Conservation (phyloP, 140 eudicot species). For the Artemisia princeps region DNA sequence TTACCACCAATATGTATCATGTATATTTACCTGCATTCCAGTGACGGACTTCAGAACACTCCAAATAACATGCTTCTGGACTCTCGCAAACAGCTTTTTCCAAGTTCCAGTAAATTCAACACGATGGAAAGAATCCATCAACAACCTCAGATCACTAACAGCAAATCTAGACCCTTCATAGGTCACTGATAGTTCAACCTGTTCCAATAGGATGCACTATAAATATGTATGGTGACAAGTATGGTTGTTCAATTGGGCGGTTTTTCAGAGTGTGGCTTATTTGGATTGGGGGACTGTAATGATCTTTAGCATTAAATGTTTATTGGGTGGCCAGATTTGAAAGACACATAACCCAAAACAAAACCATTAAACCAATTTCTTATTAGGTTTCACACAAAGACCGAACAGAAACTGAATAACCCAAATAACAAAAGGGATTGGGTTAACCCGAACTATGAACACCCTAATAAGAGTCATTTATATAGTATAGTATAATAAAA, state of each 20-base stretch:
- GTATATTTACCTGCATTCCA: conserved; percentile 80
- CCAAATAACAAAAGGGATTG: not conserved
- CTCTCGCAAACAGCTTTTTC: conserved; percentile 79
- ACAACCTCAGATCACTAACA: conserved; percentile 76
- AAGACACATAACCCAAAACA: not conserved
- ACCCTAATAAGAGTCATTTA: not conserved
- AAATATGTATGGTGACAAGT: not conserved
- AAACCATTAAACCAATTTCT: no score
- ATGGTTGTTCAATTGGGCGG: not conserved
- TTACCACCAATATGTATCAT: not conserved
- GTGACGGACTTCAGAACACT: conserved; percentile 92
- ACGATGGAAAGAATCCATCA: conserved; percentile 86
- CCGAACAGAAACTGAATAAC: not conserved
- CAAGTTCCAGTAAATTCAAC: conserved; percentile 83
- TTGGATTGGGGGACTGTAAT: not conserved
- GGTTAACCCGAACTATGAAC: not conserved
- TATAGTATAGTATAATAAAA: not conserved
- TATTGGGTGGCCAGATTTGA: not conserved
- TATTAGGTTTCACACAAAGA: not conserved
- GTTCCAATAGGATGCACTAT: conserved; percentile 4
- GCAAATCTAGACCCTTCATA: conserved; percentile 89
- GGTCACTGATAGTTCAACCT: conserved; percentile 82
- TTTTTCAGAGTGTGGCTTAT: not conserved
- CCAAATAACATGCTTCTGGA: conserved; percentile 87
- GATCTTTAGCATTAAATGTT: no score